Evolutionary conservation across 139 green algal genomes (phyloP).

Genomic region (Closterium sp.): DNA sequence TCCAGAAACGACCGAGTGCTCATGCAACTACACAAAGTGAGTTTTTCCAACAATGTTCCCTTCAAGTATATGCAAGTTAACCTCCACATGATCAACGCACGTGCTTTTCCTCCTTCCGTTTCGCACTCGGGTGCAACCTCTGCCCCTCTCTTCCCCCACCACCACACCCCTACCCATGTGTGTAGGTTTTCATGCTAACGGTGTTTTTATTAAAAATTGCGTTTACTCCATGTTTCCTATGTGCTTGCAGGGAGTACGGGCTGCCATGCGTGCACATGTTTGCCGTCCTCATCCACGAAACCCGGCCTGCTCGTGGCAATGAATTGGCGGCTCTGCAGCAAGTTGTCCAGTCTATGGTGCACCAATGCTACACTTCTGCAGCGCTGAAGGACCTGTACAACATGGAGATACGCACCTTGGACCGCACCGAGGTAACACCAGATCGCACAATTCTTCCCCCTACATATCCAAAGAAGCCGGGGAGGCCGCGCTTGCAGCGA

Average conservation of each 20-base stretch:
- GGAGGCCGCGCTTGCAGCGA: background rate
- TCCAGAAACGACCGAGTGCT: background rate
- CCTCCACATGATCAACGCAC: too few species aligned
- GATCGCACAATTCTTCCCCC: background rate
- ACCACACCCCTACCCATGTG: too few species aligned
- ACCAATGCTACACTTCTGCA: background rate
- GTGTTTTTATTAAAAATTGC: too few species aligned
- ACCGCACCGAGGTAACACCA: background rate
- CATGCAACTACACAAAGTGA: background rate
- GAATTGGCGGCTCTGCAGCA: background rate
- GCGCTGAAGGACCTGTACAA: background rate
- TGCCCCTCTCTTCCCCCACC: too few species aligned
- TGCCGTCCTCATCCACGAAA: background rate
- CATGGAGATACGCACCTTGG: background rate
- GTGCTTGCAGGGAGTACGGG: background rate
- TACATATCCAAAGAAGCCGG: background rate
- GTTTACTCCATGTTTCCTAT: too few species aligned
- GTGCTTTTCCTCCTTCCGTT: too few species aligned
- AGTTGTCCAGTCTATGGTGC: background rate
- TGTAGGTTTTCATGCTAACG: too few species aligned
- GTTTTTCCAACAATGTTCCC: too few species aligned
- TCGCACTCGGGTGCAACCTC: too few species aligned
- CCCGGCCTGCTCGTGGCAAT: background rate
- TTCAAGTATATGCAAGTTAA: too few species aligned
- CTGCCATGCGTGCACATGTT: background rate